phyloP scores from a whole-genome alignment of 73 alveolate species.

The Paramecium biaurelia region DNA sequence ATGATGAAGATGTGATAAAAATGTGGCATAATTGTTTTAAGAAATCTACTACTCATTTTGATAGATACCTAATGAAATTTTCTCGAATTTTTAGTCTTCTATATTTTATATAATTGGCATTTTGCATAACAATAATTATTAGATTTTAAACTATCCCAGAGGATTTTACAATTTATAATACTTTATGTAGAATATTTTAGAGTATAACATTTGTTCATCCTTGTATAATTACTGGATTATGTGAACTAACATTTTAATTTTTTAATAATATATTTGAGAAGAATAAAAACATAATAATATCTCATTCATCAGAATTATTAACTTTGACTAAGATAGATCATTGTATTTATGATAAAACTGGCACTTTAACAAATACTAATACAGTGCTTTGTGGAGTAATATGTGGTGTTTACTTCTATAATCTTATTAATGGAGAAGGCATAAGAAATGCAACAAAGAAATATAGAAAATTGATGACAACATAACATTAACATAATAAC shows the following conservation, averaged over 20 bases:
- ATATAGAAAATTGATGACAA: not conserved
- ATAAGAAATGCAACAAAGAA: not conserved
- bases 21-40: slow-evolving; percentile 32
- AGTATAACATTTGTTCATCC: slow-evolving; percentile 43
- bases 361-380: slow-evolving; percentile 27
- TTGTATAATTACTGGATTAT: not conserved
- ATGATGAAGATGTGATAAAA: not conserved
- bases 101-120: slow-evolving; percentile 18
- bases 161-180: not conserved
- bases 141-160: not conserved
- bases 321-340: slow-evolving; percentile 30
- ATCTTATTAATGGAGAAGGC: not conserved
- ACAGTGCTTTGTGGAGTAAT: not conserved
- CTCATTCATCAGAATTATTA: slow-evolving; percentile 20
- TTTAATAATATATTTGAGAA: not conserved
- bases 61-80: slow-evolving; percentile 10
- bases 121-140: not conserved
- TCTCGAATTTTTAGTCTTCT: not conserved
- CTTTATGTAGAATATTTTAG: not conserved
- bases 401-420: not conserved
- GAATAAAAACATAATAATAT: not conserved
- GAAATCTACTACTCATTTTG: not conserved
- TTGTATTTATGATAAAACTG: slow-evolving; percentile 50
- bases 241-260: not conserved
- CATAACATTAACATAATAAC: not conserved